Conservation (phyloP, 345 rosid species). For the Eucalyptus marginata region DNA sequence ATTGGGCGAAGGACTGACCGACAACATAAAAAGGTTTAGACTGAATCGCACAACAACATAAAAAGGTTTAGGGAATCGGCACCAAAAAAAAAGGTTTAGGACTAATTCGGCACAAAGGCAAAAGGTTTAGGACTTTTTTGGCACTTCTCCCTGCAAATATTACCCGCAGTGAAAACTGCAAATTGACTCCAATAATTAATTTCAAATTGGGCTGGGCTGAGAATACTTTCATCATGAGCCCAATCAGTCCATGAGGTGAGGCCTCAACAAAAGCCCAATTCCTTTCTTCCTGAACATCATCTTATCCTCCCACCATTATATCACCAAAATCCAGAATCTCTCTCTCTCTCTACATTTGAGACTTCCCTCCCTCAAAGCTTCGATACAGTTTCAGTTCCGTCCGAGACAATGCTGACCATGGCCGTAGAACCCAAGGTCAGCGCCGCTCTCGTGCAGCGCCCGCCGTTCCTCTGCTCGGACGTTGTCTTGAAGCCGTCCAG, state of each 20-base stretch:
- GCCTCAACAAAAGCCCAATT: background rate
- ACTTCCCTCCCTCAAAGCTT: background rate
- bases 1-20: no score
- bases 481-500: conserved; percentile 5
- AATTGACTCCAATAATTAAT: background rate
- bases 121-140: no score
- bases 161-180: background rate
- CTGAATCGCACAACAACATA: no score
- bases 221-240: background rate
- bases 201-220: background rate
- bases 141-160: no score
- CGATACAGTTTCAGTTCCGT: background rate
- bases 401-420: conserved; percentile 7
- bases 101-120: no score
- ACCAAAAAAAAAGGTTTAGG: no score
- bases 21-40: no score
- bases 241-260: background rate
- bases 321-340: background rate
- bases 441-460: conserved; percentile 4
- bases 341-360: background rate
- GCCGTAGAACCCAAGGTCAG: conserved; percentile 11
- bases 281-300: background rate
- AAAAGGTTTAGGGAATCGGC: no score
- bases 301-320: background rate
- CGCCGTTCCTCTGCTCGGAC: background rate